Evolutionary conservation across 305 asterid genomes (phyloP).

Genomic region (Solanum hybrid): DNA sequence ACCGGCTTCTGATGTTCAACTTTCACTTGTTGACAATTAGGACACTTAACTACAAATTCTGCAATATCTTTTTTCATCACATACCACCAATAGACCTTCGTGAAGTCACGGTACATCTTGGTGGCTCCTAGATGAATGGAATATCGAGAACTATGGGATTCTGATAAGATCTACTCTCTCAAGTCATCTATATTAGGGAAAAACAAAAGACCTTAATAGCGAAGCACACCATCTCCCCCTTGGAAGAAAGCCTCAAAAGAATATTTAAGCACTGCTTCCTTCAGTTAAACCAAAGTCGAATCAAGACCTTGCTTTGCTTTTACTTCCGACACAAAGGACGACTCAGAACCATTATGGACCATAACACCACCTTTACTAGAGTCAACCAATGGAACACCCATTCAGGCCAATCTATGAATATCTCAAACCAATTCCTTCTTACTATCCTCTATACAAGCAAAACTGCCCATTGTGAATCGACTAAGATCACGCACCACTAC

Average conservation of each 20-base stretch:
- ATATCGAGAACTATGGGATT: not conserved
- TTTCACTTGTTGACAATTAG: not conserved
- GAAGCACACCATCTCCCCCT: not conserved
- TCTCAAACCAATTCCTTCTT: not conserved
- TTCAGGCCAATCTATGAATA: not conserved
- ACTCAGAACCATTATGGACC: not conserved
- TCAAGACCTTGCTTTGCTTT: not conserved
- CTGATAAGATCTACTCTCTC: not conserved
- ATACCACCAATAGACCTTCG: not conserved
- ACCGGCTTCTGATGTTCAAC: not conserved
- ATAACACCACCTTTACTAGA: not conserved
- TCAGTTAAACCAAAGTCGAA: not conserved
- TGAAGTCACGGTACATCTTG: not conserved
- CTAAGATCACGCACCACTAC: not conserved
- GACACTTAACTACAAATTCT: not conserved
- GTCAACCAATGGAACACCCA: not conserved
- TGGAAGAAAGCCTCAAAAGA: not conserved
- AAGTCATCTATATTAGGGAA: not conserved
- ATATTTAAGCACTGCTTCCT: not conserved
- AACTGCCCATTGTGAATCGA: not conserved
- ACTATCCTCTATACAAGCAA: not conserved
- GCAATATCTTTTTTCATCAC: not conserved
- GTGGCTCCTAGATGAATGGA: not conserved
- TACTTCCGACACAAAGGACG: not conserved
- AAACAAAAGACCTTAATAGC: too few species aligned